Conservation (phyloP, 805 yeast species). For the Torulaspora microellipsoides region DNA sequence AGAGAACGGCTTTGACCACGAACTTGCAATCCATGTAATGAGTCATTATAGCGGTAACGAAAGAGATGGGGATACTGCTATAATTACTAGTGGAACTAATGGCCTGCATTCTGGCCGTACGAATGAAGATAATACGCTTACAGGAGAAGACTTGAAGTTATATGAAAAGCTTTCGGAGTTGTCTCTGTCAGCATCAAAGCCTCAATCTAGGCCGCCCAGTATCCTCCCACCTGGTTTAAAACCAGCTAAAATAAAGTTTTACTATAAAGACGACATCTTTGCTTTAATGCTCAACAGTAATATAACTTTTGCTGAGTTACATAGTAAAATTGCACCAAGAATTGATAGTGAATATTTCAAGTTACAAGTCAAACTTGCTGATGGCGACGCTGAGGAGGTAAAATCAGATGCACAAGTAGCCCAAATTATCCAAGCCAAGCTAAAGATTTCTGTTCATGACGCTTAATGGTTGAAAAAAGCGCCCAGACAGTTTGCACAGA, state of each 20-base stretch:
- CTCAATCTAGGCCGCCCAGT: conserved; percentile 32
- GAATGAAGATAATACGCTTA: conserved; percentile 32
- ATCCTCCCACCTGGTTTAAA: conserved; percentile 27
- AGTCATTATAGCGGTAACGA: conserved; percentile 5
- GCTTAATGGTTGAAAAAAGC: conserved; percentile 12
- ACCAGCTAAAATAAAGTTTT: conserved; percentile 60
- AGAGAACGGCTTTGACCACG: conserved; percentile 35
- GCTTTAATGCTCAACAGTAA: conserved; percentile 55
- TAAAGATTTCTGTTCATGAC: conserved; percentile 38
- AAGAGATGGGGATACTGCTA: conserved; percentile 15
- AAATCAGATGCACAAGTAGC: conserved; percentile 33
- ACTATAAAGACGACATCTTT: conserved; percentile 75
- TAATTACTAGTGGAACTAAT: conserved; percentile 5
- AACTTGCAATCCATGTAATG: conserved; percentile 7
- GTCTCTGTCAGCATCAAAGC: conserved; percentile 21
- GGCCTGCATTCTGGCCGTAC: conserved; percentile 5
- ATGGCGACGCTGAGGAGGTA: conserved; percentile 35
- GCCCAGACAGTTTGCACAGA: too few relatives aligned
- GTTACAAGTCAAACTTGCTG: conserved; percentile 33
- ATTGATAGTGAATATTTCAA: conserved; percentile 39
- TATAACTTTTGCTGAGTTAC: conserved; percentile 46
- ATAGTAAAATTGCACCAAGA: conserved; percentile 48
- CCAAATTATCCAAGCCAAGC: conserved; percentile 33
- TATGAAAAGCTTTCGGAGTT: conserved; percentile 27
- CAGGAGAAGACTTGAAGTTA: conserved; percentile 31